A percentile compares a stretch with the other conserved stretches of the same genome.
phyloP scores from a whole-genome alignment of 2,329 filamentous ascomycete species.

The Aspergillus costaricaensis region DNA sequence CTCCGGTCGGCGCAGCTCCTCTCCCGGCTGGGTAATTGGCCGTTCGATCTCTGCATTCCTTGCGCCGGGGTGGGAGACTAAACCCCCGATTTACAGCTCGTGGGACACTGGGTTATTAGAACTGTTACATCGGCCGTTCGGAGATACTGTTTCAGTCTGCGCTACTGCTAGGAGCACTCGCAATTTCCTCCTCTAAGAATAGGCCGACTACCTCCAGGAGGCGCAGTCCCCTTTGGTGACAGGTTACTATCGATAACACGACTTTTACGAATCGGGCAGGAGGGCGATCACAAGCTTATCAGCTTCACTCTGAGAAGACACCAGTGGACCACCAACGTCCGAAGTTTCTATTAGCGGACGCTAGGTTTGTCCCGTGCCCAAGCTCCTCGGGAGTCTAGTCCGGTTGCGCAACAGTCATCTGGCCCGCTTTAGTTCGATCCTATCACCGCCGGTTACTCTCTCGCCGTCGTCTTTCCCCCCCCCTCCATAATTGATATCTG shows the following conservation, averaged over 20 bases:
- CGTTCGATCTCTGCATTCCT: conserved; percentile 16
- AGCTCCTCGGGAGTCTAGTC: conserved; percentile 26
- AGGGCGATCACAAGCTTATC: conserved; percentile 28
- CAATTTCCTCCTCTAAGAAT: neutral
- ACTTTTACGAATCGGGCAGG: conserved; percentile 2
- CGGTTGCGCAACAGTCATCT: conserved; percentile 37
- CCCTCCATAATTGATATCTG: conserved; percentile 29
- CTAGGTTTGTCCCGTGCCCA: conserved; percentile 22
- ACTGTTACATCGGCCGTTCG: conserved; percentile 7
- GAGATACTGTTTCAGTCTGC: conserved; percentile 5
- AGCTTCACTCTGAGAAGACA: conserved; percentile 10
- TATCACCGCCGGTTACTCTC: conserved; percentile 22
- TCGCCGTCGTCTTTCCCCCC: conserved; percentile 21
- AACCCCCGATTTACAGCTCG: conserved; percentile 6
- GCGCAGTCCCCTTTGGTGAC: neutral
- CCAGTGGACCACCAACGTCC: conserved; percentile 7
- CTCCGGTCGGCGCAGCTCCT: conserved; percentile 20
- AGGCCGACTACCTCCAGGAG: neutral
- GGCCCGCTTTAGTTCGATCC: conserved; percentile 30
- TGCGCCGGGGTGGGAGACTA: conserved; percentile 10
- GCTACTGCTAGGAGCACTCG: neutral
- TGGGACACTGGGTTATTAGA: conserved; percentile 3
- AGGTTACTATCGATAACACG: neutral
- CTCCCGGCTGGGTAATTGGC: conserved; percentile 12
- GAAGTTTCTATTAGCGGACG: conserved; percentile 12